Evolutionary conservation across 352 stramenopile species (phyloP), one percentile per base, ranked within the genome.

Genomic region (Globisporangium iwayamae): DNA sequence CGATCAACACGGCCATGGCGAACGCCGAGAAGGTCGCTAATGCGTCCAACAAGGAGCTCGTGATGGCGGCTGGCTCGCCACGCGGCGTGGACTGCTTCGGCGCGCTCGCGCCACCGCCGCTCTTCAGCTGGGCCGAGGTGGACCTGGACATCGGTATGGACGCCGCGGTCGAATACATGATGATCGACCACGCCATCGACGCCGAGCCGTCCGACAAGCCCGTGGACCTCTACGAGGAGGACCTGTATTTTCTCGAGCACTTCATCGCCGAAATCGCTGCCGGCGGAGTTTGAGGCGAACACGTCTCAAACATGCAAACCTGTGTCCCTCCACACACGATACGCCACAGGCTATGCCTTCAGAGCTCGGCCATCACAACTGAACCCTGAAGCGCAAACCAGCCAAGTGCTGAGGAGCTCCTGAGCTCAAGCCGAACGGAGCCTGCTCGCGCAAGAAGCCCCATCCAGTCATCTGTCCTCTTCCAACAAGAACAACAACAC

Each of bases 201-300:
- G 80, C 88, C 65, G 83, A 91, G 70, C 83, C 83, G 50, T 89
- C 78, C 32, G 74, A 89, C 69, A 85, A 79, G 62, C 83, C 83
- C 4, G 79, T 91, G 48, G 83, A 90, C 45, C 69, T 91, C 52
- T 91, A 88, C 60, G 83, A 91, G 56, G 83, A 88, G 59, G 83
- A 91, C 34, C 66, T 91, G 9, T 91, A 86, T 72, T 91, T 91
- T 60, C 74, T 91, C 41, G 83, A 91, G 66, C 80, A 90, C 71
- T 91, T 91, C 50, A 90, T 91, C 66, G 74, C 77, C 59, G 83
- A 90, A 74, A 91, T 91, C 71, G 83, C 79, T 53, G 72, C 66
- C 46, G 68, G 52, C n/a, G 67, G 45, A 32, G 52, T 79, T 51
- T 79, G 65, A 72, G 32, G 14, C 28, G 14, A 28, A 20, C 34